Base-by-base conservation (phyloP, 1,139 yeast species). In the Candida sanyaensis region DNA sequence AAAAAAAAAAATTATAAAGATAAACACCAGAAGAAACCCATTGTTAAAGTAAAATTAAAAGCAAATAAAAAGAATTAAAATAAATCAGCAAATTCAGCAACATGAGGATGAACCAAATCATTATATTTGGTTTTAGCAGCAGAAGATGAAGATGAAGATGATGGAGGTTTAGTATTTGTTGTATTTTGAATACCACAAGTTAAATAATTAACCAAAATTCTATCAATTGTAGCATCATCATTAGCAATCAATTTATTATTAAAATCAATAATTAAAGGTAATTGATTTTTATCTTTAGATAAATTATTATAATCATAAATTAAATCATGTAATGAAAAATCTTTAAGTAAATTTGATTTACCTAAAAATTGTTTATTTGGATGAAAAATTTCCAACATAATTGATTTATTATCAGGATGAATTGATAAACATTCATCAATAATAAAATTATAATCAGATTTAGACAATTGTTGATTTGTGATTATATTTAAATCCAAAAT, bases 251-350 rank as follows among this genome's bases (percentile, higher is more conserved):
- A 62, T 46, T 69, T 63, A 59, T 81, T 75, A 47, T 75, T 75
- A 75, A 82, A 80, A 65, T 83, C 88, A 44, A 83, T 80, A 34
- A 81, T 71, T 50, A 83, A 68, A 84, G 87, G 49, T 29, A 43
- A 33, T 31, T 43, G 29, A 29, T 5, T 29, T n/a, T 44, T 26
- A 21, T 24, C 11, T 3, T 27, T 24, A 62, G 53, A 43, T 57
- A 50, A 27, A 24, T 46, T 46, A 11, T 45, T 29, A 32, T 47
- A 47, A 34, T 48, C 43, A 38, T 44, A 37, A 32, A 51, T 41
- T 13, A 46, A 41, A 9, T 54, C 53, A 33, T 48, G 51, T 34
- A 54, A 50, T 12, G 47, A 44, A 48, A 48, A 46, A 31, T 49
- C 45, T 42, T 50, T 52, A 29, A 52, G 46, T 43, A 62, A 50